Base-by-base conservation (phyloP, 2,329 filamentous ascomycete species). In the Dactylellina drechsleri region DNA sequence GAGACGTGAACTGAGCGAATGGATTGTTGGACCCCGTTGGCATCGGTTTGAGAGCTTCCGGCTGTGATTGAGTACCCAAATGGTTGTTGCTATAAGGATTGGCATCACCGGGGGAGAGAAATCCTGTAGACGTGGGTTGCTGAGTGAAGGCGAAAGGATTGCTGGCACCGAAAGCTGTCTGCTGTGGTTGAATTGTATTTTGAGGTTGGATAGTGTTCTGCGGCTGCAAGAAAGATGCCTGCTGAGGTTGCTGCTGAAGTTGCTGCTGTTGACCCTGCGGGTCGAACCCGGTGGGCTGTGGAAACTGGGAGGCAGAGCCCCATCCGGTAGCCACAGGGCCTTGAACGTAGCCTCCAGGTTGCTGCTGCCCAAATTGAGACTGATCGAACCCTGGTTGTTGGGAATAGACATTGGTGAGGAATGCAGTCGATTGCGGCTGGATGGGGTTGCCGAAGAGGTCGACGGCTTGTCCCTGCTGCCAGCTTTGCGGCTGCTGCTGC, bases 371-470 rank as follows among this genome's bases (percentile, higher is more conserved):
- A 23, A 87, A 89, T 28, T 85, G 84, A 77, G 86, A 86, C 65
- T 82, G 81, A 82, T 88, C 84, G 78, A 84, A 91, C n/a, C 92
- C 92, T 0, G 92, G 96, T 2, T 88, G 90, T 81, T 97, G 93
- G 52, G 88, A 86, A 80, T 90, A 90, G 75, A 88, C 87, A 78
- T 88, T 89, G 82, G 89, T 89, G 77, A 90, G 82, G 79, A 86
- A 90, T 4, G 88, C 89, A 13, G 89, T 91, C 64, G 85, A 86
- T 81, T 93, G 89, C 79, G 84, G 88, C 79, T 89, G 89, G 80
- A 98, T 90, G 12, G 93, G 92, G 82, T 99, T 99, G 72, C 94
- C 95, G 79, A 96, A 95, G 88, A 96, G 98, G 83, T 99, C 95
- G 16, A 99, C 95, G 12, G 92, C 92, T 68, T 91, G 91, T 81